These are phyloP conservation scores for Hypomontagnella monticulosa DNA, from an alignment of 495 filamentous ascomycete species.

Conservation along the genomic window DNA sequence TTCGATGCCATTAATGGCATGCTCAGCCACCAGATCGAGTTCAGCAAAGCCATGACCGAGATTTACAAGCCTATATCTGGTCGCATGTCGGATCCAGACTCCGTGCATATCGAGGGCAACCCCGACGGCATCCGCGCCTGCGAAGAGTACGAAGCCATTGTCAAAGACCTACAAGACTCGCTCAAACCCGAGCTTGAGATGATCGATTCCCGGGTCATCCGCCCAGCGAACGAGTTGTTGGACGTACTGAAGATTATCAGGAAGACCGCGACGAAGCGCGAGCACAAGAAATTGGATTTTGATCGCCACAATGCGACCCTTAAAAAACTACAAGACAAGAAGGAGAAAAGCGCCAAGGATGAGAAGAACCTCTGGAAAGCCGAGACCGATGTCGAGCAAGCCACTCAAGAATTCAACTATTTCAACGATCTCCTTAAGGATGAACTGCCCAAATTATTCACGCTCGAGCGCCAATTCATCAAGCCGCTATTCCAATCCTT, in stretches of 20 bases:
- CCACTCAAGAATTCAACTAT: slow-evolving; percentile 95
- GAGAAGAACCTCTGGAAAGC: slow-evolving; percentile 97
- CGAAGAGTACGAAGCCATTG: slow-evolving; percentile 94
- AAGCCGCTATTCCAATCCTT: slow-evolving; percentile 97
- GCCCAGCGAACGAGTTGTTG: slow-evolving; percentile 92
- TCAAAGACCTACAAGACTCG: slow-evolving; percentile 87
- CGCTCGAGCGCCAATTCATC: slow-evolving; percentile 96
- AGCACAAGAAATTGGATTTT: slow-evolving; percentile 97
- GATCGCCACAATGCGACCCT: slow-evolving; percentile 82
- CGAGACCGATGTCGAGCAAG: slow-evolving; percentile 88
- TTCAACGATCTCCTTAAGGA: slow-evolving; percentile 97
- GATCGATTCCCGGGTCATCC: slow-evolving; percentile 92
- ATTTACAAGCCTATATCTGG: slow-evolving; percentile 99
- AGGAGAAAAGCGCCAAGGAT: slow-evolving; percentile 94
- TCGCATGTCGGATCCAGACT: slow-evolving; percentile 91
- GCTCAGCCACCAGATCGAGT: slow-evolving; percentile 97
- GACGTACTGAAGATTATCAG: slow-evolving; percentile 95
- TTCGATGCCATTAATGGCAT: slow-evolving; percentile 98
- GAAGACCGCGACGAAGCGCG: slow-evolving; percentile 87
- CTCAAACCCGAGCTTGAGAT: slow-evolving; percentile 94
- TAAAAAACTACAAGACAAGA: slow-evolving; percentile 98
- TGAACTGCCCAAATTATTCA: slow-evolving; percentile 92
- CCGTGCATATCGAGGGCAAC: slow-evolving; percentile 81
- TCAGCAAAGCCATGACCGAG: slow-evolving; percentile 93
- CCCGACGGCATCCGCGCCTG: slow-evolving; percentile 94